Base-by-base conservation (phyloP, 495 filamentous ascomycete species). In the Penicillium robsamsonii region DNA sequence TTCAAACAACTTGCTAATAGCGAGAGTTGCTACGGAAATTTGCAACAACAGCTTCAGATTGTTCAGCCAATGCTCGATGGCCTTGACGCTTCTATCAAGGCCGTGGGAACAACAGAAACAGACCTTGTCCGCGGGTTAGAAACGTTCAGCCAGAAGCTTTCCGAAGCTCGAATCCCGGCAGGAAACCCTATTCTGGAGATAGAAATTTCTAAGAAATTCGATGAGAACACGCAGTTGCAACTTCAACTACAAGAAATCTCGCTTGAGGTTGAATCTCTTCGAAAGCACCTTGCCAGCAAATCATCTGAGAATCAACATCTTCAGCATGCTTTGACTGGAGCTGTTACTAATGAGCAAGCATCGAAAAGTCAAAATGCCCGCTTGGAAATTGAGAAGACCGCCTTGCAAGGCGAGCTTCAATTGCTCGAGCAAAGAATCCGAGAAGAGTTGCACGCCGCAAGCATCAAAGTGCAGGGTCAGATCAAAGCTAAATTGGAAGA, bases 141-240 rank as follows among this genome's bases (percentile, higher is more conserved):
- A 29, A 44, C 24, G 0, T 59, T 75, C n/a, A 40, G 47, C 15
- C 49, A 56, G 11, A 63, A 45, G 3, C 53, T 77, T 12, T 50
- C 46, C 4, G 66, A 72, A 17, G 55, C 56, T 15, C 63, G 64
- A 42, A 43, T 59, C 15, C 57, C 50, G 13, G 52, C 60, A 17
- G 51, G 50, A 3, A 57, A 64, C 15, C 55, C 56, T 3, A 31
- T 41, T 5, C 31, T 64, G 0, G 59, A 63, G 10, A 20, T 20
- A 35, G 60, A 64, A 44, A 1, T 61, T 10, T 50, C 54, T 15
- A 47, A 47, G 2, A 60, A 64, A 18, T 55, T 63, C 4, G 41
- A 50, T 1, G 66, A 73, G 45, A 70, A 68, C 24, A 29, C 64
- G 2, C 50, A 61, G 41, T 48, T 77, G 10, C 61, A 74, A 44